Percentiles rank a stretch among this genome's conserved stretches.
Conservation (phyloP, 352 stramenopile species). For the Pythium rishiriense region DNA sequence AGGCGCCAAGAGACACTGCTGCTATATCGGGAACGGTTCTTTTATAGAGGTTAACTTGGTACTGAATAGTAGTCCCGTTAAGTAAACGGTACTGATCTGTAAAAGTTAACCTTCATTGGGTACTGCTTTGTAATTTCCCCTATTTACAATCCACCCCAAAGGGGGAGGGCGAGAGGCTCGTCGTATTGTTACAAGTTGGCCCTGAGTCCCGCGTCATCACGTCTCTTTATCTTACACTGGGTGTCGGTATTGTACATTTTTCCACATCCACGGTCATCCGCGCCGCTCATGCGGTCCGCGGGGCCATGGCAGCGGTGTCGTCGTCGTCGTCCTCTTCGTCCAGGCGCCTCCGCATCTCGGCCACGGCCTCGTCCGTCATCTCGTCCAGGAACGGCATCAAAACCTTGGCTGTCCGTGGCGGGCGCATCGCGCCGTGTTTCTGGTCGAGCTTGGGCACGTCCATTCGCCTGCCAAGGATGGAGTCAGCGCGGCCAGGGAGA, state of each 20-base stretch:
- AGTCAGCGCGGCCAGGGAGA: neutral
- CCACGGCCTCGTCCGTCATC: conserved; percentile 27
- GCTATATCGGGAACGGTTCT: too few relatives aligned
- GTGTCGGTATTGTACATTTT: neutral
- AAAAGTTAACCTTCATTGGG: too few relatives aligned
- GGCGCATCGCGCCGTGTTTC: conserved; percentile 14
- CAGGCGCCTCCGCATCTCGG: conserved; percentile 28
- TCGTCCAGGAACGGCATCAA: conserved; percentile 36
- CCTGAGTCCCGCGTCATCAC: neutral
- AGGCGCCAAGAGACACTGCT: too few relatives aligned
- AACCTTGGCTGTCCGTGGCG: conserved; percentile 23
- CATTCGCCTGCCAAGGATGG: neutral
- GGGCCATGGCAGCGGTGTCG: neutral
- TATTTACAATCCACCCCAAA: too few relatives aligned
- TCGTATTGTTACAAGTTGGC: too few relatives aligned
- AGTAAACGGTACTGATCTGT: too few relatives aligned
- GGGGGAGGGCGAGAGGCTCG: too few relatives aligned
- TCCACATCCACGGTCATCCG: neutral
- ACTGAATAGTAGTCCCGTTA: too few relatives aligned
- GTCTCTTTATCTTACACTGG: neutral
- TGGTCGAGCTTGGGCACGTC: conserved; percentile 17
- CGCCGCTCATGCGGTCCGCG: conserved; percentile 14
- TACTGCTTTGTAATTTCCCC: too few relatives aligned
- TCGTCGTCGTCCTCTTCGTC: conserved; percentile 20
- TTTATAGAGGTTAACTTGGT: too few relatives aligned